phyloP scores from a whole-genome alignment of 345 rosid species.

The Hibiscus syriacus region DNA sequence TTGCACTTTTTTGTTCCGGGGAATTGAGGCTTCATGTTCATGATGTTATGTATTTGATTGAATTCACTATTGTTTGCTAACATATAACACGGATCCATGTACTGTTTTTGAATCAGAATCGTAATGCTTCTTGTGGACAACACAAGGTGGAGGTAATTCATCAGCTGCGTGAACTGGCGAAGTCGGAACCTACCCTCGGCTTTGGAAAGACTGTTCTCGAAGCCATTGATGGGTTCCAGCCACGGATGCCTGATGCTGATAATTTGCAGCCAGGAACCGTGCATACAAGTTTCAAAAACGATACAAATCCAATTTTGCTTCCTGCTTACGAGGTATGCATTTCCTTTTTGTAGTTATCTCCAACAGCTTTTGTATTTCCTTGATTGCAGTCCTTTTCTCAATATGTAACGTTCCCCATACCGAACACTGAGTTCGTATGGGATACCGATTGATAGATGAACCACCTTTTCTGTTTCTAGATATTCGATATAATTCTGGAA shows the following conservation, averaged over 20 bases:
- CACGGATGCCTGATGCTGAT: conserved; percentile 19
- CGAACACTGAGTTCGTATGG: background rate
- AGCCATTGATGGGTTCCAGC: conserved; percentile 18
- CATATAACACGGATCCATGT: conserved; percentile 20
- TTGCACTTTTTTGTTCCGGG: too few relatives aligned
- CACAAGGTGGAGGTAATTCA: conserved; percentile 57
- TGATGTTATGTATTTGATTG: too few relatives aligned
- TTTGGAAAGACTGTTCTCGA: conserved; percentile 28
- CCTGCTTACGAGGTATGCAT: conserved; percentile 36
- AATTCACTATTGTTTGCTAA: too few relatives aligned
- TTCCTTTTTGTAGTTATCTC: background rate
- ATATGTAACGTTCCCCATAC: background rate
- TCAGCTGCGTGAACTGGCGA: conserved; percentile 65
- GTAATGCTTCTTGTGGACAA: conserved; percentile 74
- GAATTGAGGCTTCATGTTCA: too few relatives aligned
- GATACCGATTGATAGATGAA: background rate
- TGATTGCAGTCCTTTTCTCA: background rate
- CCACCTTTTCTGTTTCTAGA: background rate
- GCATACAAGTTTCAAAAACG: conserved; percentile 14
- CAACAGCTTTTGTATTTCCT: background rate
- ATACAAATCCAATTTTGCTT: conserved; percentile 17
- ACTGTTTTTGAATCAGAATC: conserved; percentile 46
- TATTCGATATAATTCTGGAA: background rate
- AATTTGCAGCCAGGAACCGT: conserved; percentile 14
- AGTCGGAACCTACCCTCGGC: conserved; percentile 36